Evolutionary conservation across 1,139 yeast genomes (phyloP), one percentile per base, ranked within the genome.

Genomic region (Sugiyamaella japonica): DNA sequence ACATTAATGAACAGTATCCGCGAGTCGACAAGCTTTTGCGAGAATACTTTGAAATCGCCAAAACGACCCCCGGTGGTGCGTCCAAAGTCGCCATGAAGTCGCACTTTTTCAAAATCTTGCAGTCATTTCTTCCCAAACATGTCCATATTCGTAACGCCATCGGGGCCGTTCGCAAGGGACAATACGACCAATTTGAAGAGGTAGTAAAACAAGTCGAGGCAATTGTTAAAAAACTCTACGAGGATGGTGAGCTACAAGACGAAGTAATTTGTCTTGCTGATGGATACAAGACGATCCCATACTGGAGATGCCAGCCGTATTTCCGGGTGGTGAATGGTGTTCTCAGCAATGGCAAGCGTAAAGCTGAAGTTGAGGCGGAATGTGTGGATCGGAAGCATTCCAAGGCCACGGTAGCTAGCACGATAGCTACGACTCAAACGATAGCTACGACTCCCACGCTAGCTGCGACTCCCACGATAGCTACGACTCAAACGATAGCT

Each of bases 221-320:
- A 5, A 73, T 80, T 2, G 96, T 91, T 0, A 73, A 66, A 0
- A 75, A 78, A 13, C 82, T 89, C 7, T 84, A 76, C 59, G 66
- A 70, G 10, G 36, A 40, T 4, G 50, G 77, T 23, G 73, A 77
- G 48, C 74, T 74, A 9, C 79, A 79, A 15, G 56, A 54, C 16
- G 58, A 64, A 13, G 58, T 56, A 13, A 73, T 73, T 37, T 52
- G 74, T 17, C 80, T 76, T 23, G 96, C 96, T 51, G 96, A 95
- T 1, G 64, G 77, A 16, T 93, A 93, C 69, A 83, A 83, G 68
- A 79, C 78, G 6, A 82, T 93, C n/a, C 99, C 99, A 2, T 91
- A 86, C 70, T 93, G 99, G 98, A 79, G 99, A 63, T 84, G 96
- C 61, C 99, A 93, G 71, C 99, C 99, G 1, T 88, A 89, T 68